A percentile compares a stretch with the other conserved stretches of the same genome.
Evolutionary conservation across 768 basidiomycete genomes (phyloP).

Genomic region (Pseudohyphozyma bogoriensis): DNA sequence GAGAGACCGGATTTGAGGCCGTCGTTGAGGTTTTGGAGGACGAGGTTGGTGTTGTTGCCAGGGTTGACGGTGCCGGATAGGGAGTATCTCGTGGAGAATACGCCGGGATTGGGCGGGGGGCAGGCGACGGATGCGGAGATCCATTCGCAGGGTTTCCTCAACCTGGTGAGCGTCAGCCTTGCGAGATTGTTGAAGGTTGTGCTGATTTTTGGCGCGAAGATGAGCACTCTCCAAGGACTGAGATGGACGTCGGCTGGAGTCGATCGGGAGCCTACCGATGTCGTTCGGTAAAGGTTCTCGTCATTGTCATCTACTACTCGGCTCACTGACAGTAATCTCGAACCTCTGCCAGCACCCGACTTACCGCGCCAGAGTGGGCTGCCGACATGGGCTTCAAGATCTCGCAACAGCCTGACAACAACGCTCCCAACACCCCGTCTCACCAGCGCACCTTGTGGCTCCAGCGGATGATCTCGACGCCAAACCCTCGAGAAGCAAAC

Average conservation of each 20-base stretch:
- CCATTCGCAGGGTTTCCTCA: conserved; percentile 78
- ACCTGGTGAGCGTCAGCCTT: too few species aligned
- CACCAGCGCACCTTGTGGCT: too few species aligned
- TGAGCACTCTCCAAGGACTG: conserved; percentile 73
- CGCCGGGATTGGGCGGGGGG: conserved; percentile 48
- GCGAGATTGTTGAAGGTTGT: too few species aligned
- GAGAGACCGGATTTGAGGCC: conserved; percentile 68
- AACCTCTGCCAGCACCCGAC: conserved; percentile 7
- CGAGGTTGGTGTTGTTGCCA: conserved; percentile 84
- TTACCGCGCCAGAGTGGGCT: conserved; percentile 21
- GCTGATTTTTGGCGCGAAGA: too few species aligned
- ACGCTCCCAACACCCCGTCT: too few species aligned
- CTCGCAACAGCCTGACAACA: too few species aligned
- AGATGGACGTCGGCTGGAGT: conserved; percentile 66
- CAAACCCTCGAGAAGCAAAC: not conserved
- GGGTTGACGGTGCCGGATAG: conserved; percentile 54
- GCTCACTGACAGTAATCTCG: not conserved
- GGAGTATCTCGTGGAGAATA: conserved; percentile 38
- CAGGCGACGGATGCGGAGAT: conserved; percentile 75
- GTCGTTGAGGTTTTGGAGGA: conserved; percentile 83
- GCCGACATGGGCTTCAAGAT: conserved; percentile 3
- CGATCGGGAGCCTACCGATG: conserved; percentile 36
- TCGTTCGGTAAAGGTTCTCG: too few species aligned
- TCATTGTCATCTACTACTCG: too few species aligned
- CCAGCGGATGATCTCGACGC: too few species aligned